Evolutionary conservation across 176 grass and related monocot species (phyloP), one percentile per base, ranked within the genome.

Genomic region (Paspalum vaginatum): DNA sequence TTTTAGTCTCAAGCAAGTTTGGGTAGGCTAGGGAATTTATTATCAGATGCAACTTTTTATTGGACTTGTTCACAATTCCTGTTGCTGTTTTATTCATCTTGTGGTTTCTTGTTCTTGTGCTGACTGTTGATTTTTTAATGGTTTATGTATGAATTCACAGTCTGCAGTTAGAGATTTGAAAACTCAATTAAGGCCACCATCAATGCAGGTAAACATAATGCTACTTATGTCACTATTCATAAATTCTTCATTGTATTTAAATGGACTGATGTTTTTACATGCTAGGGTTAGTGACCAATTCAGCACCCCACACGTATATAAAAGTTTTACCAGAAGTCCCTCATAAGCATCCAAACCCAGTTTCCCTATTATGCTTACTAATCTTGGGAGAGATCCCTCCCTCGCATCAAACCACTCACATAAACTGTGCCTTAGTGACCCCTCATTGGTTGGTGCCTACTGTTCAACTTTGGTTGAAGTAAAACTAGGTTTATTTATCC

Each of bases 151-250:
- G 43, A 62, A 81, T 79, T 91, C 78, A 16, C 87, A 99, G 97
- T 99, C 97, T 77, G 97, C 88, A 40, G 93, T 99, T 81, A 88
- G 97, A 52, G 97, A 99, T 68, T 91, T 99, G 74, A 99, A 99
- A 81, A 90, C 93, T 62, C 97, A 96, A 72, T 72, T 99, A 71
- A 96, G 97, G 85, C 97, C 97, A 77, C 97, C 93, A 4, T 99
- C 97, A 60, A 93, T 99, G 93, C 97, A 96, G 92, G 96, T 98
- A 90, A 76, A 53, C 16, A 63, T 22, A 61, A 25, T 45, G 46
- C 22, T 67, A 26, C 9, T 72, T 61, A 41, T 83, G 32, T 41
- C 71, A 24, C 65, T 79, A 10, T 74, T 70, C 40, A 24, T 79
- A 58, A 85, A 53, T 24, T 85, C 11, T 79, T 66, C 6, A 20